Evolutionary conservation across 257 asterid genomes (phyloP).

Genomic region (Capsicum chinense): DNA sequence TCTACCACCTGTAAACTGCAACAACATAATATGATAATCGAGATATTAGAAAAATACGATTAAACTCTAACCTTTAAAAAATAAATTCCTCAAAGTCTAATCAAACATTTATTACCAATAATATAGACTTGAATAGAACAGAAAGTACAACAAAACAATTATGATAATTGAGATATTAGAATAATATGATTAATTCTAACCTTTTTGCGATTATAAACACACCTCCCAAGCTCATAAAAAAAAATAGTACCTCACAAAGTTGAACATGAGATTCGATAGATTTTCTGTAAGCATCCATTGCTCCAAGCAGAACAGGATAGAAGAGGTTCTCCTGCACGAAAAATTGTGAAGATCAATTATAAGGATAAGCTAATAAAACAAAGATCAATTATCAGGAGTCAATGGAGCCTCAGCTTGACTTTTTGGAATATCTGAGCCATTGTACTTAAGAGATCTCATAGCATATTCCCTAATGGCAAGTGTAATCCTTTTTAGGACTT

Average conservation of each 20-base stretch:
- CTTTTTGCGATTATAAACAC: too few relatives aligned
- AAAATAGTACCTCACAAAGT: conserved; percentile 62
- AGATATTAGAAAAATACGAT: too few relatives aligned
- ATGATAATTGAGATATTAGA: too few relatives aligned
- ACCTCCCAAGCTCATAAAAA: too few relatives aligned
- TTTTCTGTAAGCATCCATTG: conserved; percentile 68
- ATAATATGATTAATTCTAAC: too few relatives aligned
- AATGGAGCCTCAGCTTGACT: conserved; percentile 59
- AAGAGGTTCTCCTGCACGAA: conserved; percentile 74
- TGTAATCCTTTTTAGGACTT: conserved; percentile 44
- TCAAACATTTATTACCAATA: too few relatives aligned
- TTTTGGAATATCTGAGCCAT: conserved; percentile 39
- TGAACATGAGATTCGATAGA: conserved; percentile 64
- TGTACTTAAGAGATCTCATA: conserved; percentile 59
- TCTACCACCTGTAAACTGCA: too few relatives aligned
- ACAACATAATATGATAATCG: too few relatives aligned
- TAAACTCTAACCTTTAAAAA: too few relatives aligned
- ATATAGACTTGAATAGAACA: too few relatives aligned
- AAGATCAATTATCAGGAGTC: conserved; percentile 50
- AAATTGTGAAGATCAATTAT: conserved; percentile 23
- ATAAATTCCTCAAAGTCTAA: too few relatives aligned
- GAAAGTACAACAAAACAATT: too few relatives aligned
- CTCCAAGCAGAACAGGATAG: conserved; percentile 69
- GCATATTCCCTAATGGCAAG: conserved; percentile 71
- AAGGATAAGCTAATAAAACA: conserved; percentile 13